These are phyloP conservation scores for Gentiana straminea DNA, from an alignment of 257 asterid genomes.

Conservation along the genomic window DNA sequence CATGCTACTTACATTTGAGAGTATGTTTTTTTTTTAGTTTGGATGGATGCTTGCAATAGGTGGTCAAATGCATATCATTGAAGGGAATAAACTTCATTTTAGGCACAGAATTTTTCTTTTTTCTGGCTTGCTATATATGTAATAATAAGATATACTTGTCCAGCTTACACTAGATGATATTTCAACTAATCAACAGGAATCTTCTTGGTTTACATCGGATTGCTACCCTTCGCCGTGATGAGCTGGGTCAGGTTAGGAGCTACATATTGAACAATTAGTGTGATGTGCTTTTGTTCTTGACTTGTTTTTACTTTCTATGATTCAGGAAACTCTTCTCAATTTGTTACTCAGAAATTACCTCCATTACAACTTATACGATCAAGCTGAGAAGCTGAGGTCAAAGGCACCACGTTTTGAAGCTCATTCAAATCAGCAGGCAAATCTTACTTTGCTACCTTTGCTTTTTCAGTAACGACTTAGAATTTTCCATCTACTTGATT, in stretches of 20 bases:
- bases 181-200: constrained; percentile 33
- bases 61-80: neutral
- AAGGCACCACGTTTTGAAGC: constrained; percentile 98
- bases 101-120: neutral
- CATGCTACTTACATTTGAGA: neutral
- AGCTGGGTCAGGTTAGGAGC: constrained; percentile 84
- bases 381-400: constrained; percentile 91
- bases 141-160: neutral
- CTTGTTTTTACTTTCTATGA: constrained; percentile 3
- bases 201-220: constrained; percentile 85
- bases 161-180: constrained; percentile 5
- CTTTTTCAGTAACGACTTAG: neutral
- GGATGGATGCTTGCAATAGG: neutral
- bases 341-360: constrained; percentile 79
- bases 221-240: constrained; percentile 88
- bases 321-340: constrained; percentile 87
- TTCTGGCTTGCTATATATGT: neutral
- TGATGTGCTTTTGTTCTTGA: neutral
- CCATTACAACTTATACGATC: constrained; percentile 83
- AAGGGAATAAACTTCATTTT: too few relatives aligned
- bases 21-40: neutral
- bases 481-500: neutral
- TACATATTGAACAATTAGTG: neutral
- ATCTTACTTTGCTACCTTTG: neutral
- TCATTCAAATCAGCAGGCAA: constrained; percentile 95